Base-by-base conservation (phyloP, 257 asterid species). In the Ballota nigra region DNA sequence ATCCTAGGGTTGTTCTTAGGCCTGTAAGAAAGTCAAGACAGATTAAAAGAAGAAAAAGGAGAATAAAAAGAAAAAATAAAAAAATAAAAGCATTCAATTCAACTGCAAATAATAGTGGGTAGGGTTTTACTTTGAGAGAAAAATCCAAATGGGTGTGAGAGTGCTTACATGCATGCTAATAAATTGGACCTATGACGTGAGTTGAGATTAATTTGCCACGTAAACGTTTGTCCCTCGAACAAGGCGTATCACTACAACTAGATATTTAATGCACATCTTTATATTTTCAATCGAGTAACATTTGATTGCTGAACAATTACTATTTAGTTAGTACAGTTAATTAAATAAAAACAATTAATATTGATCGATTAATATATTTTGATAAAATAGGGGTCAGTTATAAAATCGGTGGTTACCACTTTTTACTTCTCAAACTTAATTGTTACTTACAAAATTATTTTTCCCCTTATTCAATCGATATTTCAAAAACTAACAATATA, bases 1-100 rank as follows among this genome's bases (percentile, higher is more conserved):
- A 75, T 77, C 83, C 79, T 77, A 78, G 77, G 81, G 74, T 76
- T 62, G 72, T 51, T 67, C 64, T 40, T 68, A 69, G 81, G 56
- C 73, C 73, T 28, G 71, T 69, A 77, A 74, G 52, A 70, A 75
- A 77, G 78, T 74, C 77, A 64, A 70, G 75, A 79, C 76, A 68
- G 16, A 71, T 28, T 51, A 72, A 58, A 56, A 36, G 5, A 23
- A 63, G 19, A 63, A 34, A 1, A 10, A 11, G 11, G 19, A 10
- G 10, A 49, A 71, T 31, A 28, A 26, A 10, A 34, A 34, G 2
- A 8, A 5, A 20, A 20, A 18, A 19, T 1, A 10, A 23, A 9
- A 23, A 26, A 5, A 55, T 18, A 61, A 72, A 76, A 70, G 82
- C 77, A 79, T 79, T 84, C 59, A 73, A 76, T 79, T 74, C 74